Conservation (phyloP, 1,139 yeast species). For the Yamadazyma diospyri region DNA sequence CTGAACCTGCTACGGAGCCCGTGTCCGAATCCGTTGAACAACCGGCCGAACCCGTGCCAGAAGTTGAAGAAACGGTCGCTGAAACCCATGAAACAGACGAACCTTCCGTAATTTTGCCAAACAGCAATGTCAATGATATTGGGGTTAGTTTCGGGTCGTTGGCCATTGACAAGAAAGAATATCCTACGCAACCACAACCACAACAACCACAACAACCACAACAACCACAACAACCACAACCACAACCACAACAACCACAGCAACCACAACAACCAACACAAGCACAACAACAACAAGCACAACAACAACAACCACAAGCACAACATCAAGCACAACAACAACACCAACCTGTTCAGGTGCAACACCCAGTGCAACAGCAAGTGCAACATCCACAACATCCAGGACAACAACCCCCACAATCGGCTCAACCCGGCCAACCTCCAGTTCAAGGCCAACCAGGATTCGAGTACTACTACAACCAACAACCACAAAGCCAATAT, state of each 20-base stretch:
- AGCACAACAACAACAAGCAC: conserved; percentile 6
- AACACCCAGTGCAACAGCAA: conserved; percentile 4
- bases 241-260: conserved; percentile 7
- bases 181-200: conserved; percentile 8
- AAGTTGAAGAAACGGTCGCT: conserved; percentile 12
- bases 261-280: conserved; percentile 8
- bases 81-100: conserved; percentile 15
- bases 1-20: conserved; percentile 14
- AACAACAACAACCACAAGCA: conserved; percentile 13
- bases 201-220: conserved; percentile 14
- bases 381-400: conserved; percentile 16
- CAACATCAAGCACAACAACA: conserved; percentile 8
- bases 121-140: conserved; percentile 48
- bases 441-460: conserved; percentile 18
- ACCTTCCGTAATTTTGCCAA: conserved; percentile 69
- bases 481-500: conserved; percentile 36
- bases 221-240: conserved; percentile 6
- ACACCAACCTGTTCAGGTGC: conserved; percentile 5
- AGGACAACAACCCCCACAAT: conserved; percentile 17
- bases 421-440: conserved; percentile 13
- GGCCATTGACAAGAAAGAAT: conserved; percentile 32
- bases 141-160: conserved; percentile 73
- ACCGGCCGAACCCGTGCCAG: conserved; percentile 15
- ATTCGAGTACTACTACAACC: conserved; percentile 23
- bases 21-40: conserved; percentile 16